Base-by-base conservation (phyloP, 225 moss, liverwort and hornwort species). In the Sphagnum contortum region DNA sequence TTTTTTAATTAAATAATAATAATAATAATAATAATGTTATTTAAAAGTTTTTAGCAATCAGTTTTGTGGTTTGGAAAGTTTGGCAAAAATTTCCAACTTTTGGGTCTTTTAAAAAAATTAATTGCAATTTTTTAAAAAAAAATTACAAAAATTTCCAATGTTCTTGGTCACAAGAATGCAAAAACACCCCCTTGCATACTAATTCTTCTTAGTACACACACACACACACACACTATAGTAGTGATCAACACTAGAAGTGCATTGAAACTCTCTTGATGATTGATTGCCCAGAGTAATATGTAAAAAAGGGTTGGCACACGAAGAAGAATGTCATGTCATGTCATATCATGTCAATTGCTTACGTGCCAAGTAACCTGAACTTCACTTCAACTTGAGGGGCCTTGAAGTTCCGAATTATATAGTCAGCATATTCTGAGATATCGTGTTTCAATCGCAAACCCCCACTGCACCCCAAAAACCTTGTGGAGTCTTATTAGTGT, bases 371-470 rank as follows among this genome's bases (percentile, higher is more conserved):
- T 60, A 87, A 83, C 57, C 79, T 77, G 55, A 98, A 93, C 66
- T 91, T 93, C 55, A 87, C 85, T 73, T 91, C 79, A 62, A 89
- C 69, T 11, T 76, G 64, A 64, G 87, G 77, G 49, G 79, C 81
- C 75, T 79, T 87, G 64, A 93, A 89, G 57, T 70, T 90, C 66
- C 93, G 82, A 29, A 29, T 29, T 14, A 87, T 77, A 70, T 85
- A 91, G 48, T 87, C 82, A 5, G 90, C 81, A 50, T 85, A 98
- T 63, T 93, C 89, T 48, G 89, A 86, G 48, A 93, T 87, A 56
- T 98, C 96, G 47, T 89, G 85, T 76, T 91, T 98, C 83, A 98
- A 71, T 49, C 91, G 88, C 48, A 98, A 69, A 29, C 93, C 96
- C 59, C 96, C 96, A 69, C 93, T 98, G 85, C n/a, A 1, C 29